phyloP scores from a whole-genome alignment of 202 grass and related monocot genomes.

The Sporobolus alterniflorus region DNA sequence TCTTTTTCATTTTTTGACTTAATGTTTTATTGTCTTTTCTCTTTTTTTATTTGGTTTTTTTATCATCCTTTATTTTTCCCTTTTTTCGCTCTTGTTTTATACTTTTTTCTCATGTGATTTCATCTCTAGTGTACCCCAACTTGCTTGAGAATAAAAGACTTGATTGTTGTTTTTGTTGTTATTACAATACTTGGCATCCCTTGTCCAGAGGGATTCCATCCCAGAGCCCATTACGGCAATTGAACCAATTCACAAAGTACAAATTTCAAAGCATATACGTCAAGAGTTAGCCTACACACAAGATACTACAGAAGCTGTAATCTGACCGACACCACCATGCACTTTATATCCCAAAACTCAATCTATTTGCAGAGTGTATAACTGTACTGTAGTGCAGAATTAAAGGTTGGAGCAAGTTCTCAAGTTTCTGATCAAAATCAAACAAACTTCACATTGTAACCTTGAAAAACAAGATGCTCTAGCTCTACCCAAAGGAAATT shows the following conservation, averaged over 20 bases:
- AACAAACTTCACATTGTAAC: not conserved
- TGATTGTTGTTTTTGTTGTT: too few relatives aligned
- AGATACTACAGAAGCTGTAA: conserved; percentile 24
- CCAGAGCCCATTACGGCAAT: conserved; percentile 4
- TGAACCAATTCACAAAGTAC: not conserved
- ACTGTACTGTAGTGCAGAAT: not conserved
- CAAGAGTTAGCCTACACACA: conserved; percentile 25
- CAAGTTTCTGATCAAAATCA: conserved; percentile 4
- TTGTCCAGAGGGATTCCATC: conserved; percentile 26
- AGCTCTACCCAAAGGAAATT: too few relatives aligned
- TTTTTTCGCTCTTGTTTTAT: too few relatives aligned
- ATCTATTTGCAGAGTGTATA: conserved; percentile 4
- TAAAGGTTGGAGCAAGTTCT: not conserved
- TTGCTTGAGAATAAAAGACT: too few relatives aligned
- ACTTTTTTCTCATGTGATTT: too few relatives aligned
- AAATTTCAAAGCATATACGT: conserved; percentile 1
- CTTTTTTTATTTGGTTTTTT: too few relatives aligned
- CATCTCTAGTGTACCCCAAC: too few relatives aligned
- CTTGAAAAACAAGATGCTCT: not conserved
- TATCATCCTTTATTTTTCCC: too few relatives aligned
- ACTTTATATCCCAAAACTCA: not conserved
- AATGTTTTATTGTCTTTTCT: too few relatives aligned
- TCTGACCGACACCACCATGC: conserved; percentile 1
- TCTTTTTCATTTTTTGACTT: too few relatives aligned
- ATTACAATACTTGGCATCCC: conserved; percentile 21